Conservation (phyloP, 2,329 filamentous ascomycete species). For the Elsinoe ampelina region DNA sequence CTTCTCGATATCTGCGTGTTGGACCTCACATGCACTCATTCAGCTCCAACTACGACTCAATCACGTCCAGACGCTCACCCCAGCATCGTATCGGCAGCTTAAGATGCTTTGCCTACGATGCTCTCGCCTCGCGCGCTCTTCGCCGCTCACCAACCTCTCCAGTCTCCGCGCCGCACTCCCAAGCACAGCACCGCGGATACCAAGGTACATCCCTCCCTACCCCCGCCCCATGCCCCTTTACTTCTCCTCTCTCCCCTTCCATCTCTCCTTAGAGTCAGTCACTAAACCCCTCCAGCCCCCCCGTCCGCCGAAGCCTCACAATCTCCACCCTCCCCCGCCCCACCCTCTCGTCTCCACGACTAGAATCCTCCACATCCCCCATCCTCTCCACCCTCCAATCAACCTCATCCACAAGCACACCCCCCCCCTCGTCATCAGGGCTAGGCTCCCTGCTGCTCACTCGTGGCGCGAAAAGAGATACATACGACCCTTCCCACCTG, state of each 20-base stretch:
- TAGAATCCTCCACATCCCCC: slow-evolving; percentile 4
- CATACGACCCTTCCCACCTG: slow-evolving; percentile 50
- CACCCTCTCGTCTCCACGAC: not conserved
- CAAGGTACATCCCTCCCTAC: not conserved
- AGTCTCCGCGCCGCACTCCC: slow-evolving; percentile 8
- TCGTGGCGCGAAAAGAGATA: slow-evolving; percentile 42
- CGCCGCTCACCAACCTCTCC: not conserved
- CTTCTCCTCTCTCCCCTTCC: not conserved
- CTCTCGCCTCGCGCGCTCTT: slow-evolving; percentile 10
- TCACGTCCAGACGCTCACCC: not conserved
- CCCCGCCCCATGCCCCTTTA: too few relatives aligned
- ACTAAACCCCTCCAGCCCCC: not conserved
- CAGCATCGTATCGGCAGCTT: not conserved
- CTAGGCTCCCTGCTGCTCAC: slow-evolving; percentile 28
- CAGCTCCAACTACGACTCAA: not conserved
- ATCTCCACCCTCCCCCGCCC: not conserved
- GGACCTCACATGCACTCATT: not conserved
- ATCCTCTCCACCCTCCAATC: slow-evolving; percentile 12
- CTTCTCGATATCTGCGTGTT: not conserved
- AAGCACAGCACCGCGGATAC: not conserved
- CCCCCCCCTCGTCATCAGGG: not conserved
- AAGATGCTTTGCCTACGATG: slow-evolving; percentile 18
- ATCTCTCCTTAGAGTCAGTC: slow-evolving; percentile 4
- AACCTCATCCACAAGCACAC: not conserved
- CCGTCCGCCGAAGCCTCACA: not conserved